A percentile compares a stretch with the other conserved stretches of the same genome.
Conservation (phyloP, 768 basidiomycete genomes). For the Tylopilus cervinicoccineus region DNA sequence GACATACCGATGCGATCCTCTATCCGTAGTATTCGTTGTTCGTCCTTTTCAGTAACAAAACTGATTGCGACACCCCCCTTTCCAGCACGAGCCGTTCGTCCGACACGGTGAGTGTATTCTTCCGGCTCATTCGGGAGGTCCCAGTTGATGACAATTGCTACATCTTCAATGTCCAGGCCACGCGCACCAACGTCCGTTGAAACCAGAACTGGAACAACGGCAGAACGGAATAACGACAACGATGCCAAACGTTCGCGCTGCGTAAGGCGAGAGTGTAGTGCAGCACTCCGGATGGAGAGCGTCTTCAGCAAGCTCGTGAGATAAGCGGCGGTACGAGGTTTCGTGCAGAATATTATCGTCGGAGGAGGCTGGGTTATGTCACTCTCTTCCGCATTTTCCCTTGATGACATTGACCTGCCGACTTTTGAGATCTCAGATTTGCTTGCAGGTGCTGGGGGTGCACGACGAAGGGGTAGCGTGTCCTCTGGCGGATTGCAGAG, state of each 20-base stretch:
- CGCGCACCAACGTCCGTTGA: conserved; percentile 95
- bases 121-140: conserved; percentile 87
- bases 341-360: conserved; percentile 91
- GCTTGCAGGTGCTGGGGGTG: conserved; percentile 46
- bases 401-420: conserved; percentile 29
- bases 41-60: conserved; percentile 92
- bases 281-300: conserved; percentile 77
- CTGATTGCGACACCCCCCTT: conserved; percentile 87
- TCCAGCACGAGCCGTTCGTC: conserved; percentile 88
- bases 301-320: conserved; percentile 75
- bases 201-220: conserved; percentile 84
- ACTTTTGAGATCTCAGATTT: conserved; percentile 26
- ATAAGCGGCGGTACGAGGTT: conserved; percentile 86
- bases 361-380: conserved; percentile 79
- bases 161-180: conserved; percentile 94
- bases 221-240: conserved; percentile 81
- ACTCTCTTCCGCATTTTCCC: conserved; percentile 38
- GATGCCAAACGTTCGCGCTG: conserved; percentile 86
- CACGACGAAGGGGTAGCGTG: conserved; percentile 62
- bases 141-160: conserved; percentile 97
- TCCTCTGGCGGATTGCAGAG: conserved; percentile 86
- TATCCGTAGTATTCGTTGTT: conserved; percentile 75
- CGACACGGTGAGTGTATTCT: conserved; percentile 96
- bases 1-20: conserved; percentile 83
- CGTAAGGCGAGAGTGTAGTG: conserved; percentile 89